phyloP scores from a whole-genome alignment of 345 rosid species.

The Schrenkiella parvula region DNA sequence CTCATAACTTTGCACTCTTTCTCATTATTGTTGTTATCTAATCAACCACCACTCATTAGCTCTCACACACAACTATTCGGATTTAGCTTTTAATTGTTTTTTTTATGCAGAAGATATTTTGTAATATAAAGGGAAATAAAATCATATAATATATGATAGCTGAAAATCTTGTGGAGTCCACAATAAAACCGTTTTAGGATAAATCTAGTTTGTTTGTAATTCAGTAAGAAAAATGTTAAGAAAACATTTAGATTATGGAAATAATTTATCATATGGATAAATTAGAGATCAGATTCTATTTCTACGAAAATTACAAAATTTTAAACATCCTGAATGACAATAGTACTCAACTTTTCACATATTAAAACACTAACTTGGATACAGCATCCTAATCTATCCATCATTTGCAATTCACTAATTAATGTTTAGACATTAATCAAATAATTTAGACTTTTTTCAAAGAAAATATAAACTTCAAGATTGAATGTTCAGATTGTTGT shows the following conservation, averaged over 20 bases:
- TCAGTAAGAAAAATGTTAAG: neutral
- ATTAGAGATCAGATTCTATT: neutral
- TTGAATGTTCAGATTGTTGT: no score
- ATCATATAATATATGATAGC: neutral
- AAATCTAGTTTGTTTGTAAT: neutral
- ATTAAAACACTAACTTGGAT: no score
- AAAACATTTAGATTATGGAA: neutral
- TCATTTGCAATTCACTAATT: no score
- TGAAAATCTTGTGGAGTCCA: neutral
- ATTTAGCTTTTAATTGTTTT: constrained; percentile 16
- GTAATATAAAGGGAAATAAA: neutral
- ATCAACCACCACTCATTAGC: constrained; percentile 32
- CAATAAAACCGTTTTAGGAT: neutral
- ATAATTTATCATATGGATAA: neutral
- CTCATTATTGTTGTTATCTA: constrained; percentile 19
- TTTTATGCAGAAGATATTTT: neutral
- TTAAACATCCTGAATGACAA: neutral
- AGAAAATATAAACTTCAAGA: no score
- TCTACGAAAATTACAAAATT: neutral
- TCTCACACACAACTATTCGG: constrained; percentile 1
- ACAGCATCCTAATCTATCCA: no score
- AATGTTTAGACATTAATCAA: neutral
- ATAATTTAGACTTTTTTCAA: no score
- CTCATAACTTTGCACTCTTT: constrained; percentile 9
- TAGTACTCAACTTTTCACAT: neutral